Percentiles rank a stretch among this genome's conserved stretches.
Evolutionary conservation across 1,284 basidiomycete species (phyloP).

Genomic region (Vanrija sp.): DNA sequence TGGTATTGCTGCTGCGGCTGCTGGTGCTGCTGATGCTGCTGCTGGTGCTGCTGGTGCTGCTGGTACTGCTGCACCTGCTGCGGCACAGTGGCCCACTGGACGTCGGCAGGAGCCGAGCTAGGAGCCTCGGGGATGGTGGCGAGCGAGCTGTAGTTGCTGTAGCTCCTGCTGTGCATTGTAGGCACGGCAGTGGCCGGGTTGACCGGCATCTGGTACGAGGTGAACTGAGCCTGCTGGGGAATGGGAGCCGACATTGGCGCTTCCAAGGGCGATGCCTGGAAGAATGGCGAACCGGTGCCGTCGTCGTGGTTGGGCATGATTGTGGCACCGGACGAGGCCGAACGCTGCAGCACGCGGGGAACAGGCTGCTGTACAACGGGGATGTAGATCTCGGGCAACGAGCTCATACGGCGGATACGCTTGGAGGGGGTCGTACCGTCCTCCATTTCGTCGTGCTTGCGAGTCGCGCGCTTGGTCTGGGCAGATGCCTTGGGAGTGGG

Average conservation of each 20-base stretch:
- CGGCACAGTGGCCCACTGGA: slow-evolving; percentile 1
- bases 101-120: slow-evolving; percentile 9
- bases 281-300: slow-evolving; percentile 5
- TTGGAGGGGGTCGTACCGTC: no score
- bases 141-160: slow-evolving; percentile 8
- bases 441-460: slow-evolving; percentile 3
- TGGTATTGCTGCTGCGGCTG: slow-evolving; percentile 1
- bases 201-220: not conserved
- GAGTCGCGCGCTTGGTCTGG: no score
- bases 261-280: slow-evolving; percentile 5
- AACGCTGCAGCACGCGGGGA: slow-evolving; percentile 12
- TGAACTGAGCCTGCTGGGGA: slow-evolving; percentile 11
- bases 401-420: slow-evolving; percentile 1
- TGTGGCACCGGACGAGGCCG: slow-evolving; percentile 9
- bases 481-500: no score
- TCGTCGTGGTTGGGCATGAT: not conserved
- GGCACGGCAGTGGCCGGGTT: not conserved
- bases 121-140: slow-evolving; percentile 20
- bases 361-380: not conserved
- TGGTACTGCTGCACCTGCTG: not conserved
- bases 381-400: slow-evolving; percentile 13
- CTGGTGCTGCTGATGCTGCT: not conserved
- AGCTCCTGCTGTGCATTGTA: no score
- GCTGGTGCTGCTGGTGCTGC: not conserved
- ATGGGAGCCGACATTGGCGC: not conserved